Base-by-base conservation (phyloP, 805 yeast genomes). In the Millerago galiae region DNA sequence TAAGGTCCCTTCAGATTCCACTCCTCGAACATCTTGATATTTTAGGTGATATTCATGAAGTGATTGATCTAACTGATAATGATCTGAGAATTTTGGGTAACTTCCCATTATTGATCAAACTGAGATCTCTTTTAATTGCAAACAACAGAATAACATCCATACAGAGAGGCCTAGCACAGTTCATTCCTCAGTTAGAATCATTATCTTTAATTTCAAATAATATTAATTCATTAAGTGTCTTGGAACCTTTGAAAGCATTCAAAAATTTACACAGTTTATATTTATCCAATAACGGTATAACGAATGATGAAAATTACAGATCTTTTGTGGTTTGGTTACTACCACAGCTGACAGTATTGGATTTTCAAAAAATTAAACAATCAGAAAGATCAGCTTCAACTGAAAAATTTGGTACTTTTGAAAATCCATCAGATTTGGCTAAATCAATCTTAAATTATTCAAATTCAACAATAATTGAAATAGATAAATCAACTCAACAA, bases 1-100 rank as follows among this genome's bases (percentile, higher is more conserved):
- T 71, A 4, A 59, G 78, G 15, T 60, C 65, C 12, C 50, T 67
- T 10, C 61, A 66, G 31, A 60, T 74, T 4, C 63, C 77, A 0
- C 53, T 61, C 4, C 54, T 77, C 11, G 80, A 73, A 43, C 67
- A 68, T 41, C 51, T 76, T 2, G 68, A 69, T 2, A 62, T 59
- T 3, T 55, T 70, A 1, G 59, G 55, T 41, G 76, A 71, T 57
- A 65, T 54, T 33, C 42, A 48, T 28, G 81, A 71, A 46, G 76
- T 71, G 13, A 61, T 91, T 3, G 97, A 91, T 58, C 56, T 91
- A 27, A 77, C 91, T 1, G 81, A 83, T 54, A 91, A 91, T 61
- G 81, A 77, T 28, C 62, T 91, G n/a, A 61, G 70, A 1, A 68
- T 67, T 3, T 50, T 91, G 6, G 69, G 72, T 13, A 68, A 66